Evolutionary conservation across 768 basidiomycete genomes (phyloP), one percentile per base, ranked within the genome.

Genomic region (Phlebiopsis gigantea): DNA sequence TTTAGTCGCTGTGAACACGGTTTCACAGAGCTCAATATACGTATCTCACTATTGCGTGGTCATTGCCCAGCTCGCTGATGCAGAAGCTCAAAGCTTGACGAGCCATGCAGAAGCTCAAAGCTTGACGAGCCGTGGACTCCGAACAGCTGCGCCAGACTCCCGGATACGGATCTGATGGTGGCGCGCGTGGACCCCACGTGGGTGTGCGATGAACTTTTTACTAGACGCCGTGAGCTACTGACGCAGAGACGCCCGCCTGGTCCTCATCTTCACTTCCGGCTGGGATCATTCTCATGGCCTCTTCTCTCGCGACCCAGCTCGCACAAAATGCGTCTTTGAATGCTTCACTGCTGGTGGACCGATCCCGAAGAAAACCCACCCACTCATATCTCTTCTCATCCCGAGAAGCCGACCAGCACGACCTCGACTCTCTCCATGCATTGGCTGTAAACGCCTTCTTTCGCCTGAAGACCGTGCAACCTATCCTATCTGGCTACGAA

Each of bases 301-400:
- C 90, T 28, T 84, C 85, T 63, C 85, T 98, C 58, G 90, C 93
- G 17, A 72, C 75, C 8, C 94, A 98, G 69, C 79, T 98, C 14
- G 85, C 88, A 15, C 79, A 86, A 63, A 80, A 83, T 59, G 80
- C 84, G 8, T 95, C 93, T 5, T 75, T 93, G 28, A 96, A 97
- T 71, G 75, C 86, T 30, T 71, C 81, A 25, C 76, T 93, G 31
- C 79, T 95, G 7, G 76, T 83, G 64, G 82, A 87, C 65, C 74
- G 81, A 50, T 75, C 82, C 45, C 80, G 79, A 61, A 81, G 82
- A 70, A 88, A 79, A 70, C 75, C 73, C 30, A 71, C 81, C 0
- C 83, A 87, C 66, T 95, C 93, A 0, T 98, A 98, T 73, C 81
- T 99, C 31, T 97, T 96, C 70, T 83, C 88, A 14, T 83, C 87